These are phyloP conservation scores for Spathaspora sp. DNA, from an alignment of 805 yeast genomes.

Conservation along the genomic window DNA sequence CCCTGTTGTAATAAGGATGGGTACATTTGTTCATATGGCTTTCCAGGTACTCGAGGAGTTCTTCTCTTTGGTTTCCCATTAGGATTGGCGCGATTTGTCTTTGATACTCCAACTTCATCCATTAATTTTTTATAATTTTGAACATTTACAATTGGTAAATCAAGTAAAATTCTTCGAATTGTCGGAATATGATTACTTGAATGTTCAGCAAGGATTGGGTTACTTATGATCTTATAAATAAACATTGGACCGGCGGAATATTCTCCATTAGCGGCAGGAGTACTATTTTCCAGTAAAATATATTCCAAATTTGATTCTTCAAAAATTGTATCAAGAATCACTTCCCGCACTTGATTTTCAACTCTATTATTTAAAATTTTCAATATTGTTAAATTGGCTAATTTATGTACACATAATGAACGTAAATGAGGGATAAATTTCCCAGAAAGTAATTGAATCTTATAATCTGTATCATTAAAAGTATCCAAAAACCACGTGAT, in stretches of 20 bases:
- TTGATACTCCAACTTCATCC: conserved; percentile 82
- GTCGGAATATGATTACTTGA: conserved; percentile 58
- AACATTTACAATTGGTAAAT: conserved; percentile 48
- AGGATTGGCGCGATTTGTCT: conserved; percentile 23
- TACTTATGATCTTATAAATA: conserved; percentile 72
- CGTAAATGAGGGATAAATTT: conserved; percentile 60
- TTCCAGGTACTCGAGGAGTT: conserved; percentile 3
- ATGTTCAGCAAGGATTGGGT: conserved; percentile 50
- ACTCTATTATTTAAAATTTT: conserved; percentile 71
- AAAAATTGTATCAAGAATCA: conserved; percentile 63
- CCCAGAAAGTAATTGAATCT: conserved; percentile 54
- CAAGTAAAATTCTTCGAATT: conserved; percentile 60
- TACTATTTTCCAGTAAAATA: conserved; percentile 59
- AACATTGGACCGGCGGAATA: conserved; percentile 47
- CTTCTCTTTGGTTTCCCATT: conserved; percentile 19
- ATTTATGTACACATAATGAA: conserved; percentile 69
- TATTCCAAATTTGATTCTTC: conserved; percentile 49
- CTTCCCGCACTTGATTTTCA: conserved; percentile 57
- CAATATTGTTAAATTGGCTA: conserved; percentile 78
- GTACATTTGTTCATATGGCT: conserved; percentile 4
- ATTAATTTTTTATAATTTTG: conserved; percentile 82
- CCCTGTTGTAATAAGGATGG: conserved; percentile 1
- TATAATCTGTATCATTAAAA: conserved; percentile 22
- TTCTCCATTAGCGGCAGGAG: background rate
- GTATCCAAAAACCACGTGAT: conserved; percentile 95